These are phyloP conservation scores for Dioszegia aurantiaca DNA, from an alignment of 768 basidiomycete species.

Conservation along the genomic window DNA sequence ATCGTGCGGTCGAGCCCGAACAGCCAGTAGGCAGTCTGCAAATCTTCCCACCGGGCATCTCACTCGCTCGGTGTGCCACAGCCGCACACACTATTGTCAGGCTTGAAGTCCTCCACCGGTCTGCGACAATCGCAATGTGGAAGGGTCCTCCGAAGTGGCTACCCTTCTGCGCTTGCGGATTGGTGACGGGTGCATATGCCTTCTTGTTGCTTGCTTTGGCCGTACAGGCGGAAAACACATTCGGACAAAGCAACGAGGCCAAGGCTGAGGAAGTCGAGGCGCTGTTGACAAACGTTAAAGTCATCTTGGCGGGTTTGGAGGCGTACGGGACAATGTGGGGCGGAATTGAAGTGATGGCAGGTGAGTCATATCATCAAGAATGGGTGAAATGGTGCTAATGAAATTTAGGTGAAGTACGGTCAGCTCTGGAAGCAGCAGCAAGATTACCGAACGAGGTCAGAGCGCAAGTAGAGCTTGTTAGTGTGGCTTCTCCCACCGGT, in stretches of 20 bases:
- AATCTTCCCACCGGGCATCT: conserved; percentile 50
- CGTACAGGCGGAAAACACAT: conserved; percentile 43
- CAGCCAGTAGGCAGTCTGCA: conserved; percentile 15
- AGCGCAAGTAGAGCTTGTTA: conserved; percentile 4
- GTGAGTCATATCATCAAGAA: conserved; percentile 34
- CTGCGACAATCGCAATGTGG: conserved; percentile 48
- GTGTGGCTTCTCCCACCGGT: neutral
- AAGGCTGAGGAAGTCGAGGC: conserved; percentile 45
- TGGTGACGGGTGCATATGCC: conserved; percentile 49
- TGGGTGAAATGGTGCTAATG: neutral
- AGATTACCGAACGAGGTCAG: conserved; percentile 35
- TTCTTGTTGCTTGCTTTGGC: conserved; percentile 49
- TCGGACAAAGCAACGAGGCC: conserved; percentile 20
- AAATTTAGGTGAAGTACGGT: conserved; percentile 45
- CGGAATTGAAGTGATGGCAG: conserved; percentile 50
- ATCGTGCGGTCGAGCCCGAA: conserved; percentile 21
- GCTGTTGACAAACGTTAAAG: conserved; percentile 50
- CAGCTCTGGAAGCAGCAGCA: conserved; percentile 47
- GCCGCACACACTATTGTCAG: conserved; percentile 50
- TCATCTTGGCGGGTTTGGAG: conserved; percentile 49
- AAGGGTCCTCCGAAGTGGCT: conserved; percentile 50
- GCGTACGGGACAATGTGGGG: conserved; percentile 52
- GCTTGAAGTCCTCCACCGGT: conserved; percentile 50
- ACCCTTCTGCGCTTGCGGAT: conserved; percentile 51
- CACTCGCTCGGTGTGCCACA: conserved; percentile 45